Conservation (phyloP, 2,329 filamentous ascomycete genomes). For the Lanzia echinophila region DNA sequence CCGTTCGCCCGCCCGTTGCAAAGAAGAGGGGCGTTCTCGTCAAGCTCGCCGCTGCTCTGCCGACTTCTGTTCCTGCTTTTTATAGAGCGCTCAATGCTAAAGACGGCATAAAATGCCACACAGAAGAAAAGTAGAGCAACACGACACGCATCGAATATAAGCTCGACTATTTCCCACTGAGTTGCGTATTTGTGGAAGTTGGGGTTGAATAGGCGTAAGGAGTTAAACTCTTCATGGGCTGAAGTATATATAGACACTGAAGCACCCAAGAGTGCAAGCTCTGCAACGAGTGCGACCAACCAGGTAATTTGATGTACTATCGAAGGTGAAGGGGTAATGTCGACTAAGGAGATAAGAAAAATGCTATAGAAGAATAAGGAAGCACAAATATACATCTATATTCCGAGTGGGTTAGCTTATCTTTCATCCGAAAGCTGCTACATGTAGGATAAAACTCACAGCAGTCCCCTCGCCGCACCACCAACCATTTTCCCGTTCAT, state of each 20-base stretch:
- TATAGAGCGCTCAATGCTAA: conserved; percentile 33
- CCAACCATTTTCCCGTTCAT: conserved; percentile 58
- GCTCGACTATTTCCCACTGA: conserved; percentile 57
- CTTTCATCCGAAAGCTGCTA: background rate
- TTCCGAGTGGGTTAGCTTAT: conserved; percentile 12
- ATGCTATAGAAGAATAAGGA: conserved; percentile 84
- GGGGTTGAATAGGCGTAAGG: conserved; percentile 32
- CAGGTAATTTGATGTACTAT: conserved; percentile 75
- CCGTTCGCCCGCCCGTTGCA: conserved; percentile 33
- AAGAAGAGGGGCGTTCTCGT: conserved; percentile 61
- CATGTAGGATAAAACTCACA: conserved; percentile 45
- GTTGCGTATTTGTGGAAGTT: conserved; percentile 35
- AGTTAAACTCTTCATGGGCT: conserved; percentile 53
- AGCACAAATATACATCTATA: conserved; percentile 75
- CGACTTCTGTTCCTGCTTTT: conserved; percentile 14
- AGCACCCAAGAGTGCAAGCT: conserved; percentile 63
- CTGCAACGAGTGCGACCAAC: conserved; percentile 64
- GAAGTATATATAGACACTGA: conserved; percentile 62
- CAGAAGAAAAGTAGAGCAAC: conserved; percentile 53
- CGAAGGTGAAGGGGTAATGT: conserved; percentile 75
- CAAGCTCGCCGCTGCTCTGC: conserved; percentile 11
- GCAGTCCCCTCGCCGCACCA: conserved; percentile 76
- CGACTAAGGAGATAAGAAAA: conserved; percentile 78
- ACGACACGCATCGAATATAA: conserved; percentile 61
- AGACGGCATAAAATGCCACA: conserved; percentile 52